Evolutionary conservation across 306 rosid genomes (phyloP), one percentile per base, ranked within the genome.

Genomic region (Fragaria vesca): DNA sequence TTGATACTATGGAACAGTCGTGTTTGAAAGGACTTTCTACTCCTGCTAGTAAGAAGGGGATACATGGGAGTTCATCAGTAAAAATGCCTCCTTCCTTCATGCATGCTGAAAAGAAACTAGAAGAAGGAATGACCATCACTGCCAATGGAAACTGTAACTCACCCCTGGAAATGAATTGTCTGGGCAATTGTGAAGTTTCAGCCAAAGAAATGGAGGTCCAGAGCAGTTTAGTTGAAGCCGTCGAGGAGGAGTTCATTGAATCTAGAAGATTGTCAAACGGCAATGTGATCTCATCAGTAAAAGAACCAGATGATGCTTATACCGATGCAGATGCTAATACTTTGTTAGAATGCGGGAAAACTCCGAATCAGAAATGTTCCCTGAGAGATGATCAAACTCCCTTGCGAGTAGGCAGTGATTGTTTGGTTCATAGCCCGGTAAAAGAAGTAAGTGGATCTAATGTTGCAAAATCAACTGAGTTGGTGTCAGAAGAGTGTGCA

Each of bases 1-100:
- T 87, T 84, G 93, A 80, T 81, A 83, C 82, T 8, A 74, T 75
- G 5, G 92, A 83, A 70, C 77, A 62, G 15, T 77, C 70, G 17
- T 74, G 81, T 77, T 74, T 76, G 83, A 80, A 81, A 55, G 84
- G 78, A 79, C 51, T 80, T 72, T 80, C 81, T 78, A 67, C 85
- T 76, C 79, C 71, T 69, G 78, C 82, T 62, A 48, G 74, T 76
- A 42, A 72, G 74, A 78, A 62, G 78, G 83, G 76, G 16, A 60
- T 8, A 28, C 80, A 76, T 51, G 84, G 79, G 45, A 77, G 71
- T 54, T 46, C 75, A 71, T 73, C 76, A 18, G 87, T 67, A 60
- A 58, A 79, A 73, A 61, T 63, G 26, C 75, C 71, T 63, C 46
- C 48, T 71, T 48, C 74, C 76, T 71, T 65, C 47, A 76, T 57